Base-by-base conservation (phyloP, 495 filamentous ascomycete species). In the Aspergillus saccharolyticus region DNA sequence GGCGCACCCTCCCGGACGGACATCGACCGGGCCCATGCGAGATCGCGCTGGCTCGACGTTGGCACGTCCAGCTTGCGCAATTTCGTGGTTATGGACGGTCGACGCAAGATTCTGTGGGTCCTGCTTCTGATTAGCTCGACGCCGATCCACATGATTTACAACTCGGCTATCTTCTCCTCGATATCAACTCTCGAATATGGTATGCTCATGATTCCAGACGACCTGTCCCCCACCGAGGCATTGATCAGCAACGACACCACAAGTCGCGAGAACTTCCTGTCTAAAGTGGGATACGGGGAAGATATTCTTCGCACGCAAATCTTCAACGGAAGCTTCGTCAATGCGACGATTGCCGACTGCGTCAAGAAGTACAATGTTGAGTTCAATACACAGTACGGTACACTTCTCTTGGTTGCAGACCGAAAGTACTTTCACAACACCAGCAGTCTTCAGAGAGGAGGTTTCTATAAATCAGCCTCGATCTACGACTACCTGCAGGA, bases 101-200 rank as follows among this genome's bases (percentile, higher is more conserved):
- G 30, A 7, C 54, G 54, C 1, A 42, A 42, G 30, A 24, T 51
- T 20, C 20, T 56, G n/a, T 56, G 54, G 54, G 1, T 24, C 1
- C 5, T 51, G 22, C 46, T 56, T 42, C 16, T 56, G 1, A 6
- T 56, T 14, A 56, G 20, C 7, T 46, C 54, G 3, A 51, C 46
- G 12, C 54, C 54, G 15, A 48, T 56, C 19, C 54, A 56, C 22
- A 42, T 56, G 44, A 28, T 56, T 15, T 56, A 56, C 24, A 47
- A 48, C 30, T 56, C 44, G 4, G 43, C 20, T 18, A 28, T 56
- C n/a, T 50, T 25, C 25, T 51, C 30, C 18, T 47, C 44, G 7
- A 48, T 50, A 22, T 33, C 43, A 9, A 43, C 22, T n/a, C 6
- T 30, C 22, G 18, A 48, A 2, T 47, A 55, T 17, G 53, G 42